Evolutionary conservation across 1,139 yeast genomes (phyloP), one percentile per base, ranked within the genome.

Genomic region (Yamadazyma siamensis): DNA sequence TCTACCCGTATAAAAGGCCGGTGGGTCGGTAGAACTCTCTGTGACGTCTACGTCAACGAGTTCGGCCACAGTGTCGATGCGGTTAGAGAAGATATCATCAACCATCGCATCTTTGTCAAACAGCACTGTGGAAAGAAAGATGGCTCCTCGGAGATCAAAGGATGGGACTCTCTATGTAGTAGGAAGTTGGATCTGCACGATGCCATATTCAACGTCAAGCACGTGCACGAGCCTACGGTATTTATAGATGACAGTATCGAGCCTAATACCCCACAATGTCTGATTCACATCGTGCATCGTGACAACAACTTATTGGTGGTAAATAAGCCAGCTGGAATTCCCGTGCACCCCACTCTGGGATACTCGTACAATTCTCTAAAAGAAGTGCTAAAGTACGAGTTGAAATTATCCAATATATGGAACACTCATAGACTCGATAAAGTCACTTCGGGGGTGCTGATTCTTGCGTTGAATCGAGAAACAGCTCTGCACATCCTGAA

Each of bases 291-390:
- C 0, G 47, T 82, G 0, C 59, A 50, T 44, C 71, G 76, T 36
- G 69, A 71, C 45, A 65, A 62, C 2, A 61, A 71, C 4, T 32
- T 76, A 2, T 37, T 85, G 3, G 86, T 85, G 13, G 65, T 84
- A 2, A 68, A 80, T 50, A 85, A 85, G 47, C 94, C 94, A 0
- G 61, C 75, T 7, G 94, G 94, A 0, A 61, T 84, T 1, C 94
- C 94, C 0, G 79, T 85, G 1, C 95, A 85, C 53, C 94, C 95
- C 0, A 75, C 85, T 0, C 86, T 87, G 4, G 71, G 71, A 33
- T 84, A 75, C 47, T 59, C 60, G 38, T 69, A 66, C 43, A 82
- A 85, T 46, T 66, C 86, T 0, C 49, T 83, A 14, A 73, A 80
- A 0, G 86, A 81, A 49, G 61, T 80, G 0, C 41, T 81, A 32